Evolutionary conservation across 176 grass and related monocot genomes (phyloP).

Genomic region (Typha latifolia): DNA sequence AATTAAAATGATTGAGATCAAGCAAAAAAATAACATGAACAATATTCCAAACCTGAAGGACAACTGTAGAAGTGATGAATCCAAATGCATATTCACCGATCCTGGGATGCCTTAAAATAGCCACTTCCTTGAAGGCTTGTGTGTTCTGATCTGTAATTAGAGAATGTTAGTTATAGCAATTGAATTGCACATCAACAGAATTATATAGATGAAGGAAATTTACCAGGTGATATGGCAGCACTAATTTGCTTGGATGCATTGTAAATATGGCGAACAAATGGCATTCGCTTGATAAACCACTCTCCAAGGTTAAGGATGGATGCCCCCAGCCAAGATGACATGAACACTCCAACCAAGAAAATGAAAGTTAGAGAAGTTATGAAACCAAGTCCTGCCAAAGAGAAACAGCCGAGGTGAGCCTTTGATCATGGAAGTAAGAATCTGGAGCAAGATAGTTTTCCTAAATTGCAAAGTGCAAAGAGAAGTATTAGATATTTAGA

Average conservation of each 20-base stretch:
- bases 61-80: conserved; percentile 79
- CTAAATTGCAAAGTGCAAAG: too few relatives aligned
- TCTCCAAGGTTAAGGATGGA: conserved; percentile 70
- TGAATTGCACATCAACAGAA: conserved; percentile 19
- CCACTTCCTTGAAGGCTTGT: conserved; percentile 86
- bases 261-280: conserved; percentile 75
- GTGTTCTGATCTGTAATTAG: conserved; percentile 66
- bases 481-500: too few relatives aligned
- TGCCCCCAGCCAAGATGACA: conserved; percentile 73
- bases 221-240: conserved; percentile 86
- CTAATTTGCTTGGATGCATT: conserved; percentile 90
- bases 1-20: background rate
- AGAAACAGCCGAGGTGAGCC: background rate
- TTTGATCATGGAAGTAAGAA: background rate
- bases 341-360: conserved; percentile 79
- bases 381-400: conserved; percentile 60
- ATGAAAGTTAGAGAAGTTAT: conserved; percentile 74
- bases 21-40: background rate
- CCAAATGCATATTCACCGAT: conserved; percentile 90
- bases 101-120: conserved; percentile 72
- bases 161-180: conserved; percentile 7
- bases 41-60: conserved; percentile 48
- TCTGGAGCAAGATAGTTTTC: background rate
- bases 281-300: conserved; percentile 83
- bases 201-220: conserved; percentile 11